These are phyloP conservation scores for Teunomyces tritomae DNA, from an alignment of 805 yeast genomes.

Conservation along the genomic window DNA sequence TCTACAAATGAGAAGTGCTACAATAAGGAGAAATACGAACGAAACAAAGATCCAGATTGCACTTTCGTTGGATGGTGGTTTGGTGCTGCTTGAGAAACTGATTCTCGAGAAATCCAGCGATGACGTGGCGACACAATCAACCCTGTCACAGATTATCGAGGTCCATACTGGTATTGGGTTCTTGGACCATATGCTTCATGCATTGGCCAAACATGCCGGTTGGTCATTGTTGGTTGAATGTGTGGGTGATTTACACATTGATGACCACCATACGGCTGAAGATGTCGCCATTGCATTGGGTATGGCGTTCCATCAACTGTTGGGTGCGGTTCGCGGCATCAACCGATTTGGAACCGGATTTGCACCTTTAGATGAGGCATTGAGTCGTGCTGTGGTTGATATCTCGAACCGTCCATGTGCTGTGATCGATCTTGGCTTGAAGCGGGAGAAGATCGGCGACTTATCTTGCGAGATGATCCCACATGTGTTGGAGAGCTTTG, in stretches of 20 bases:
- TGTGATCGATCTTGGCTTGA: slow-evolving; percentile 82
- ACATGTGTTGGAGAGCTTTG: slow-evolving; percentile 93
- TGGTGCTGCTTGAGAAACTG: slow-evolving; percentile 59
- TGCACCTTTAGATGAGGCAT: slow-evolving; percentile 96
- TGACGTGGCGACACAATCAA: slow-evolving; percentile 63
- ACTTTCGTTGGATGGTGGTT: slow-evolving; percentile 81
- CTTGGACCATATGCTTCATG: slow-evolving; percentile 96
- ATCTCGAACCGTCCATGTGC: slow-evolving; percentile 91
- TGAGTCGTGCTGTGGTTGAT: slow-evolving; percentile 94
- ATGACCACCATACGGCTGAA: slow-evolving; percentile 96
- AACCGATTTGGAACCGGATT: slow-evolving; percentile 89
- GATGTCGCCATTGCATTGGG: slow-evolving; percentile 95
- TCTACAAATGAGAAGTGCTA: slow-evolving; percentile 31
- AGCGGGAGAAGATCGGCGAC: slow-evolving; percentile 91
- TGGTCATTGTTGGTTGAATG: slow-evolving; percentile 92
- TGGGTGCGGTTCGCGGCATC: slow-evolving; percentile 87
- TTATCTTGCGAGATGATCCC: slow-evolving; percentile 95
- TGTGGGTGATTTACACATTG: slow-evolving; percentile 91
- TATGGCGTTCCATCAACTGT: slow-evolving; percentile 79
- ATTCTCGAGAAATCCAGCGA: slow-evolving; percentile 41
- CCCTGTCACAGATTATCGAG: slow-evolving; percentile 69
- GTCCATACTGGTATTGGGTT: slow-evolving; percentile 94
- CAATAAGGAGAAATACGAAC: slow-evolving; percentile 72
- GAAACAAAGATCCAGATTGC: slow-evolving; percentile 92
- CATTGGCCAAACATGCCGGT: slow-evolving; percentile 93